Evolutionary conservation across 2,329 filamentous ascomycete species (phyloP).

Genomic region (Leptographium wingfieldii): DNA sequence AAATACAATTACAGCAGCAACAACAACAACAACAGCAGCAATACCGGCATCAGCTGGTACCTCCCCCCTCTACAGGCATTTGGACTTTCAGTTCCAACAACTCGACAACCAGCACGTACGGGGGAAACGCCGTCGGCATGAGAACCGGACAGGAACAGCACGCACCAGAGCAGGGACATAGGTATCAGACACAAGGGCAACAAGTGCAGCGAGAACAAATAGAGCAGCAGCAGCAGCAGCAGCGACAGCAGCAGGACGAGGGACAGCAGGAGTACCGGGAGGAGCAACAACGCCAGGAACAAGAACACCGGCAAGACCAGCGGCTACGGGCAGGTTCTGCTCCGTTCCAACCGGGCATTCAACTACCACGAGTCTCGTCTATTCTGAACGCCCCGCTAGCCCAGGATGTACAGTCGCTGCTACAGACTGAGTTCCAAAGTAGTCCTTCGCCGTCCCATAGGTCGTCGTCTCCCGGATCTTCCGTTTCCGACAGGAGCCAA

Average conservation of each 20-base stretch:
- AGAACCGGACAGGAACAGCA: neutral
- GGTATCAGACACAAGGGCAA: neutral
- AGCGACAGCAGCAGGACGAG: neutral
- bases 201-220: neutral
- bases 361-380: neutral
- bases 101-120: neutral
- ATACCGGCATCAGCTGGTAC: neutral
- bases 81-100: neutral
- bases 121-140: neutral
- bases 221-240: neutral
- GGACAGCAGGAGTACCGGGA: neutral
- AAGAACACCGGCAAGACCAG: neutral
- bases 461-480: neutral
- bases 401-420: neutral
- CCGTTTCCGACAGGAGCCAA: neutral
- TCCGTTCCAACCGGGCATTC: neutral
- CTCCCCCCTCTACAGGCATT: neutral
- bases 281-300: neutral
- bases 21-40: slow-evolving; percentile 7
- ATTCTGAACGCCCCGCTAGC: neutral
- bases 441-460: neutral
- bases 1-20: slow-evolving; percentile 4
- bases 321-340: neutral
- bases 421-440: neutral
- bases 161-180: neutral